These are phyloP conservation scores for Leccinellum luteum DNA, from an alignment of 768 basidiomycete species.

Conservation along the genomic window DNA sequence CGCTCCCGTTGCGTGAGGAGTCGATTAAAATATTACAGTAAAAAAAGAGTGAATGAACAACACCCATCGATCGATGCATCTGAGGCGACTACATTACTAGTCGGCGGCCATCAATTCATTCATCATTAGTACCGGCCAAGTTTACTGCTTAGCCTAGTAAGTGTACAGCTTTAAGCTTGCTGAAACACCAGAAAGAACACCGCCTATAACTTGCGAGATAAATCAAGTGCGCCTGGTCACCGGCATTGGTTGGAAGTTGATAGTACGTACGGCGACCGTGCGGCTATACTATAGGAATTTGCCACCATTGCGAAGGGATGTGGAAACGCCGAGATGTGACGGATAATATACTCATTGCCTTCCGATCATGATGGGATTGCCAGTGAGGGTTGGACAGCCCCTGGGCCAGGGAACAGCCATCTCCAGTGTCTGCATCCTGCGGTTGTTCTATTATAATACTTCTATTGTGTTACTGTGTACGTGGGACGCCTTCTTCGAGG, in stretches of 20 bases:
- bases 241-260: too few species aligned
- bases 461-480: neutral
- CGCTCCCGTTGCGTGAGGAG: constrained; percentile 26
- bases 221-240: too few species aligned
- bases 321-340: neutral
- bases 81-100: too few species aligned
- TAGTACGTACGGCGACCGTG: neutral
- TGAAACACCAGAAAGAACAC: too few species aligned
- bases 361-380: neutral
- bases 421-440: neutral
- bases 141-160: too few species aligned
- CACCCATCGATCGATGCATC: too few species aligned
- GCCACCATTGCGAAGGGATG: neutral
- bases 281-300: too few species aligned
- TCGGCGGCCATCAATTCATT: neutral
- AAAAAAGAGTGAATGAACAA: neutral
- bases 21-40: constrained; percentile 12
- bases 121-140: too few species aligned
- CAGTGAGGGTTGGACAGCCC: neutral
- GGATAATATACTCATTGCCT: neutral
- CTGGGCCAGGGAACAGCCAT: neutral
- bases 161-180: too few species aligned
- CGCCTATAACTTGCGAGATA: too few species aligned
- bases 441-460: too few species aligned
- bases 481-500: neutral